A percentile compares a stretch with the other conserved stretches of the same genome.
Conservation (phyloP, 495 filamentous ascomycete genomes). For the Penicillium parvum region DNA sequence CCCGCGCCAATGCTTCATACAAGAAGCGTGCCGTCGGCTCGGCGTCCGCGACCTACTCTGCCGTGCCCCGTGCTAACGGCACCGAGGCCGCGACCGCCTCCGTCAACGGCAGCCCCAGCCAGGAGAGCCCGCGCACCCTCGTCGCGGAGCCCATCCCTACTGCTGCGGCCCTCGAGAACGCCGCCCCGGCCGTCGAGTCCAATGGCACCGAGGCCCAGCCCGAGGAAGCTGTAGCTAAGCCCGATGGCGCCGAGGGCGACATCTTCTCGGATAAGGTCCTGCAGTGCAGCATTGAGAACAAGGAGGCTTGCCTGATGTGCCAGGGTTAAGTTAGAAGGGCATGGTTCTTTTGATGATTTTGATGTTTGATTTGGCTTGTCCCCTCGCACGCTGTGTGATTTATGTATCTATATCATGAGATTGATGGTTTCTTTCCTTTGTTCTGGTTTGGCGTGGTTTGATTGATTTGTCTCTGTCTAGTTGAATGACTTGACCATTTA, state of each 20-base stretch:
- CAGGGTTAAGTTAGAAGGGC: conserved; percentile 53
- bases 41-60: conserved; percentile 46
- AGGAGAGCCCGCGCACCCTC: conserved; percentile 65
- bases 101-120: conserved; percentile 29
- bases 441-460: conserved; percentile 15
- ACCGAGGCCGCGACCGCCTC: conserved; percentile 6
- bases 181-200: conserved; percentile 13
- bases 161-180: conserved; percentile 33
- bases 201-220: conserved; percentile 54
- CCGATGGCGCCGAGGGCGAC: conserved; percentile 44
- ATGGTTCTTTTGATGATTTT: conserved; percentile 19
- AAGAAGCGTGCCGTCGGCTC: conserved; percentile 63
- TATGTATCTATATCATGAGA: conserved; percentile 41
- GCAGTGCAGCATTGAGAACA: conserved; percentile 91
- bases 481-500: conserved; percentile 3
- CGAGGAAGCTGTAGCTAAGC: conserved; percentile 58
- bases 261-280: conserved; percentile 92
- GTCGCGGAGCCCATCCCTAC: conserved; percentile 61
- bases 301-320: conserved; percentile 86
- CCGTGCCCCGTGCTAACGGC: conserved; percentile 56
- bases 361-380: conserved; percentile 16
- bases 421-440: conserved; percentile 32
- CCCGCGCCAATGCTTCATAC: conserved; percentile 49
- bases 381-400: conserved; percentile 13
- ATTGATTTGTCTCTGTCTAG: conserved; percentile 16